Base-by-base conservation (phyloP, 768 basidiomycete species). In the Symmetrospora coprosmae region DNA sequence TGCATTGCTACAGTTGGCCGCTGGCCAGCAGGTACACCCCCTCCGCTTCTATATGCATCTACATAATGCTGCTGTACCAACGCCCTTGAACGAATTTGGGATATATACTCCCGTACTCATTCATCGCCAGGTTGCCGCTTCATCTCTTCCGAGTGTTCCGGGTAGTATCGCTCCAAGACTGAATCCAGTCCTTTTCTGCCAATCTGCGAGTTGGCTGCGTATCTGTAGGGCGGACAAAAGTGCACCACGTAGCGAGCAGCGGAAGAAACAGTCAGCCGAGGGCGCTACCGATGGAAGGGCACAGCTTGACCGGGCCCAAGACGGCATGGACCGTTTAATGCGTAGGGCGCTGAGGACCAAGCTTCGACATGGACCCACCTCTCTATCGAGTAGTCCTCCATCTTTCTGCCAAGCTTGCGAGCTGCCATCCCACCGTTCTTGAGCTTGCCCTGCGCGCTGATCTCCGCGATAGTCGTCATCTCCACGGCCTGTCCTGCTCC, bases 401-500 rank as follows among this genome's bases (percentile, higher is more conserved):
- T 43, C 23, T 58, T 58, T 25, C 27, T 23, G 21, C 55, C 55
- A n/a, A 58, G 16, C 23, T 47, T 58, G 14, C 37, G 43, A 17
- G 55, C 55, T 27, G 55, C 40, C 16, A 45, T 23, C 31, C 55
- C 55, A 58, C 55, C 55, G 17, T 43, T 41, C 41, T 34, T 58
- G 9, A 58, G 30, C 17, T 19, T 58, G 6, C 55, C 55, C 25
- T 58, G 55, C n/a, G 41, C 55, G 4, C 28, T 30, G 6, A 58
- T 58, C 28, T 43, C 55, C 25, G 55, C 55, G 21, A 58, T 46
- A 21, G 55, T 58, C 14, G 28, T 46, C 55, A 58, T 58, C 43
- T 43, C 34, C n/a, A n/a, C n/a, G n/a, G n/a, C n/a, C n/a, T n/a
- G n/a, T n/a, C n/a, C n/a, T n/a, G n/a, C n/a, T 19, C 21, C 46